These are phyloP conservation scores for Bryoerythrophyllum caledonicum DNA, from an alignment of 225 moss, liverwort and hornwort species.

Conservation along the genomic window DNA sequence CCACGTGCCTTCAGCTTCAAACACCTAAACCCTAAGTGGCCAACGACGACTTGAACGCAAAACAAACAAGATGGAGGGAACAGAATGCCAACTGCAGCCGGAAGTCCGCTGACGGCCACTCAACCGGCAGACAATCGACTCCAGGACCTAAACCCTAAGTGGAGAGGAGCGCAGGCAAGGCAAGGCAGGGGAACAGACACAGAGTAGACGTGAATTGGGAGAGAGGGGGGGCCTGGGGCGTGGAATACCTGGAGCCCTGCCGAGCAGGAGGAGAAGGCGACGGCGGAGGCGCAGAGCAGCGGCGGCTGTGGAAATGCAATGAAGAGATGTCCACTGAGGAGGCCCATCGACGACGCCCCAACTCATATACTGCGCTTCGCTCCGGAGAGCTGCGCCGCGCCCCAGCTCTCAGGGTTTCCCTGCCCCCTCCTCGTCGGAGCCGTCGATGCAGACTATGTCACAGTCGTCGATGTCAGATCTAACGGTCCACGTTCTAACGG, in stretches of 20 bases:
- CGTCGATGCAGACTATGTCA: neutral
- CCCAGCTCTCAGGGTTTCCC: neutral
- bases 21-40: no score
- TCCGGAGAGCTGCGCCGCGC: neutral
- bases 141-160: neutral
- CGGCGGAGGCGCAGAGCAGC: neutral
- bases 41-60: no score
- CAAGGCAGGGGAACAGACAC: neutral
- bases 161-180: no score
- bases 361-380: neutral
- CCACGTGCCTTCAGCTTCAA: no score
- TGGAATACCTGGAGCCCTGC: neutral
- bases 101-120: neutral
- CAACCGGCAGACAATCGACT: neutral
- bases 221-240: no score
- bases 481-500: neutral
- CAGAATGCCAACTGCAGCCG: neutral
- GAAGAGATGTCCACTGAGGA: neutral
- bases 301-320: neutral
- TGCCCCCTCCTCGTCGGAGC: neutral
- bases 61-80: neutral
- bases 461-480: neutral
- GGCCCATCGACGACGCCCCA: neutral
- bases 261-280: neutral
- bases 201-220: neutral